These are phyloP conservation scores for Typha latifolia DNA, from an alignment of 176 grass and related monocot genomes.

Conservation along the genomic window DNA sequence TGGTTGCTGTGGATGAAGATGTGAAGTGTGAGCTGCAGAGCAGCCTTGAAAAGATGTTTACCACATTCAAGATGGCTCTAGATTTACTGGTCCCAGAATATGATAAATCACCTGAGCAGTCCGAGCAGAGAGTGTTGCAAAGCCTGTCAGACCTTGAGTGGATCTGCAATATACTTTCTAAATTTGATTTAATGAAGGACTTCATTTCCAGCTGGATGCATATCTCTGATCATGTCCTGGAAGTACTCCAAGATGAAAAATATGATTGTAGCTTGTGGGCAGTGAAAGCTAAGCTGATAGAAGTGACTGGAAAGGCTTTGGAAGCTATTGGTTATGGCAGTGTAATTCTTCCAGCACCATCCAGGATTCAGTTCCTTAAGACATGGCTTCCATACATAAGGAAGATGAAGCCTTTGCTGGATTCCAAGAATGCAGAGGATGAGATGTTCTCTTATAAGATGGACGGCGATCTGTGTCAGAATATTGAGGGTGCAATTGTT, in stretches of 20 bases:
- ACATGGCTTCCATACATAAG: constrained; percentile 82
- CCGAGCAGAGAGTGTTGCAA: constrained; percentile 46
- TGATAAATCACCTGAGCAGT: constrained; percentile 43
- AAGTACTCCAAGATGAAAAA: constrained; percentile 40
- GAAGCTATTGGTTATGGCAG: constrained; percentile 81
- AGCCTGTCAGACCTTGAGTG: constrained; percentile 70
- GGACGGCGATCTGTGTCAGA: constrained; percentile 58
- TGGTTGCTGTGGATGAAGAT: constrained; percentile 66
- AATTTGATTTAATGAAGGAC: constrained; percentile 68
- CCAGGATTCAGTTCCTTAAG: constrained; percentile 54
- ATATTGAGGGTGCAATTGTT: constrained; percentile 73
- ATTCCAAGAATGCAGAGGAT: constrained; percentile 33
- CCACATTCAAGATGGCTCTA: constrained; percentile 33
- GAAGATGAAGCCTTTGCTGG: constrained; percentile 49
- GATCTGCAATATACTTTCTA: constrained; percentile 49
- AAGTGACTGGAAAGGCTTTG: constrained; percentile 68
- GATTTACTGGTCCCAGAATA: constrained; percentile 40
- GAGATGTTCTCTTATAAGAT: constrained; percentile 32
- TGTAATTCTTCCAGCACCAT: constrained; percentile 53
- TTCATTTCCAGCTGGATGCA: constrained; percentile 69
- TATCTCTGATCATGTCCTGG: constrained; percentile 46
- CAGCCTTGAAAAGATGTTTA: constrained; percentile 49
- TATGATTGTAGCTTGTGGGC: constrained; percentile 48
- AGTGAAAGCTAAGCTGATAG: constrained; percentile 64
- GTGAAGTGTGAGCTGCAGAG: constrained; percentile 50